These are phyloP conservation scores for Entophlyctis luteolus DNA, from an alignment of 192 early-diverging fungal genomes.

Conservation along the genomic window DNA sequence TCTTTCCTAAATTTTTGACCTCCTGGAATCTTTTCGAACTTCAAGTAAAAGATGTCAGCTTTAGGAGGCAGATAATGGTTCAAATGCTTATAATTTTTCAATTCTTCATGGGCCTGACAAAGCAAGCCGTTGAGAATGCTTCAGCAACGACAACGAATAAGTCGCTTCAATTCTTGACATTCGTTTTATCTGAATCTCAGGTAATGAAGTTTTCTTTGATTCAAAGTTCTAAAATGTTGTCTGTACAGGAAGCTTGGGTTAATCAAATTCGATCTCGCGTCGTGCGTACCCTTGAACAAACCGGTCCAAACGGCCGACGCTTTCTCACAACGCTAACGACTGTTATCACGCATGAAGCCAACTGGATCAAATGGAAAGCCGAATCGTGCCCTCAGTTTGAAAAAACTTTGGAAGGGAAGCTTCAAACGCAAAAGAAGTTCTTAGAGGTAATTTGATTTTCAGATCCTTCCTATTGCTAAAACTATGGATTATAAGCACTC, in stretches of 20 bases:
- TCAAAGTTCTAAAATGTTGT: constrained; percentile 25
- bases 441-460: constrained; percentile 28
- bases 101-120: constrained; percentile 56
- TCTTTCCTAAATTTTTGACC: constrained; percentile 77
- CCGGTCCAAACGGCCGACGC: constrained; percentile 53
- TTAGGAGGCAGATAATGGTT: constrained; percentile 80
- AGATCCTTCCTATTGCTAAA: neutral
- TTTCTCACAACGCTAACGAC: constrained; percentile 65
- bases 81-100: constrained; percentile 85
- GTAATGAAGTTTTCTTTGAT: constrained; percentile 4
- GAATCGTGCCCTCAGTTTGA: constrained; percentile 75
- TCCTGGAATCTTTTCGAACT: constrained; percentile 66
- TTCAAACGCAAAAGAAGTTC: constrained; percentile 35
- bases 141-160: constrained; percentile 51
- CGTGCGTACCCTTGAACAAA: constrained; percentile 47
- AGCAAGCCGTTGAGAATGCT: neutral
- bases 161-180: constrained; percentile 41
- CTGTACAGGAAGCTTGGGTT: constrained; percentile 49
- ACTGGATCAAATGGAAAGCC: constrained; percentile 82
- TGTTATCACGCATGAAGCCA: constrained; percentile 67
- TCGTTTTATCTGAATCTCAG: constrained; percentile 28
- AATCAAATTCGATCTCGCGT: constrained; percentile 44
- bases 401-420: constrained; percentile 33
- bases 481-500: constrained; percentile 6
- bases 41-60: constrained; percentile 75